Evolutionary conservation across 2,329 filamentous ascomycete species (phyloP), one percentile per base, ranked within the genome.

Genomic region (Cercospora sp.): DNA sequence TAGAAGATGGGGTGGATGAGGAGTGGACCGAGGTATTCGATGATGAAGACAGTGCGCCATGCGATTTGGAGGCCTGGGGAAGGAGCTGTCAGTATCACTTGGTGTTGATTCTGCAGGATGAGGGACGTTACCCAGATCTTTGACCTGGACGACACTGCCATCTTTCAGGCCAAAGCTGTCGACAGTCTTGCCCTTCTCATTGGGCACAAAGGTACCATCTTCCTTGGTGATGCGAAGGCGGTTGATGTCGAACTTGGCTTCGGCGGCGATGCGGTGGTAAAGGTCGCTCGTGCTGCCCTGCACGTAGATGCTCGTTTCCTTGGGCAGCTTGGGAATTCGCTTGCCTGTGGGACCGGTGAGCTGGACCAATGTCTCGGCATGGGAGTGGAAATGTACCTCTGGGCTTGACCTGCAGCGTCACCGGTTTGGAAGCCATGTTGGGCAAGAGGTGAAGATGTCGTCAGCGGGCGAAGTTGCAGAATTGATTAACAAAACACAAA

Each of bases 21-120:
- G 75, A 98, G 87, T 5, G 95, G 95, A 3, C 95, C 95, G 72
- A 95, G 82, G 81, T 99, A 99, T 82, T 99, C 95, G 83, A 97
- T 89, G 70, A 97, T 83, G 84, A 94, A 99, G 79, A 98, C 94
- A 69, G 92, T 95, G 72, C 89, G 90, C 95, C 95, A 99, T 70
- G 88, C 89, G 65, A 97, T 90, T 80, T 99, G 95, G 60, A 90
- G 87, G 16, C 95, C 93, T 96, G 71, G 30, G 45, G 10, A 26
- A 13, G 10, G 9, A 13, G 63, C 36, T 20, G 18, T 10, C 8
- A 26, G 33, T 42, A 33, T 57, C 45, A n/a, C 57, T 68, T 61
- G 31, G 12, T 57, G 12, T 16, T 16, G 16, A 2, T 16, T 9
- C 6, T 51, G 39, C 12, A 30, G 60, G 60, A 48, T 18, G 28